phyloP scores from a whole-genome alignment of 2,329 filamentous ascomycete species.

The Colletotrichum horii region DNA sequence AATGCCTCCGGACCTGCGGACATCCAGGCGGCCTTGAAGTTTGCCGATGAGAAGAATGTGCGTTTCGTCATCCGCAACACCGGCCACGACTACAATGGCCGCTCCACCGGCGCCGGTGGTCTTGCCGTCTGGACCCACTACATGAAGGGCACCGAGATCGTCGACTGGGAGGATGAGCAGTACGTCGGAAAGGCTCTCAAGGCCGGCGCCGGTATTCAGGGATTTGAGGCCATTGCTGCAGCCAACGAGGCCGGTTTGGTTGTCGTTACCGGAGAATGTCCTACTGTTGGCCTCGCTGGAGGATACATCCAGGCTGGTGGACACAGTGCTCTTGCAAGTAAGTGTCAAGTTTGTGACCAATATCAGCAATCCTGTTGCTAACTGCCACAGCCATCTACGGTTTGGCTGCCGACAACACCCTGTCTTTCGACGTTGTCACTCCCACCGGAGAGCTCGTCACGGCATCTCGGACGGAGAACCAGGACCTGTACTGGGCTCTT shows the following conservation, averaged over 20 bases:
- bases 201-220: conserved; percentile 59
- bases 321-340: conserved; percentile 47
- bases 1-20: conserved; percentile 33
- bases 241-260: conserved; percentile 43
- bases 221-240: conserved; percentile 45
- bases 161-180: conserved; percentile 25
- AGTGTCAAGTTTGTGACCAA: conserved; percentile 28
- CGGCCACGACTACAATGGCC: conserved; percentile 43
- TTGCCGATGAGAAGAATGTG: conserved; percentile 42
- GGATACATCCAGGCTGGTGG: conserved; percentile 62
- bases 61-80: conserved; percentile 40
- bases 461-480: conserved; percentile 56
- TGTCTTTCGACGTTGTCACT: conserved; percentile 64
- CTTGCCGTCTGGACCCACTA: conserved; percentile 53
- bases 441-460: conserved; percentile 53
- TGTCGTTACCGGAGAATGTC: conserved; percentile 52
- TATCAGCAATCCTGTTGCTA: neutral
- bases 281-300: conserved; percentile 57
- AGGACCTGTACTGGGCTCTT: conserved; percentile 70
- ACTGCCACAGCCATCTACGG: conserved; percentile 47
- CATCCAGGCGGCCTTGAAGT: conserved; percentile 36
- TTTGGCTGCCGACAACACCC: conserved; percentile 65
- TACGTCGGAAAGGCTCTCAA: conserved; percentile 58
- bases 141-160: conserved; percentile 47
- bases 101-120: conserved; percentile 56